phyloP scores from a whole-genome alignment of 2,329 filamentous ascomycete genomes.

The Colletotrichum zoysiae region DNA sequence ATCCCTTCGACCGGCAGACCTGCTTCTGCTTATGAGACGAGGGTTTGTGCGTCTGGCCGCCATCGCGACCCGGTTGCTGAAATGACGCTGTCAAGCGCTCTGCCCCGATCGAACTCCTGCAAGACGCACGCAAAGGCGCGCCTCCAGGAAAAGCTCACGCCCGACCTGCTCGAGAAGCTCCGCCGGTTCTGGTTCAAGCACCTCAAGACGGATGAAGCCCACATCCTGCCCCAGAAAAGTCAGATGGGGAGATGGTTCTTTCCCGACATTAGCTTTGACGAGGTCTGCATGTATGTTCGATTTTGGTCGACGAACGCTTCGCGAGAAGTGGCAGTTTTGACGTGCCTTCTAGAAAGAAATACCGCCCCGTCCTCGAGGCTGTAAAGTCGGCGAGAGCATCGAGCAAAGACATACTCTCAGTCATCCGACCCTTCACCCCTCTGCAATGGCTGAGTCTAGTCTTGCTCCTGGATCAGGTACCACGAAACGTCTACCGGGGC shows the following conservation, averaged over 20 bases:
- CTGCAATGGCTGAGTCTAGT: constrained; percentile 62
- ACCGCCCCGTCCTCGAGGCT: constrained; percentile 51
- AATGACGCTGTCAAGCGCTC: constrained; percentile 21
- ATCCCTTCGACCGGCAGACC: not conserved
- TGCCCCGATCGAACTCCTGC: constrained; percentile 36
- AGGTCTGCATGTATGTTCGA: constrained; percentile 51
- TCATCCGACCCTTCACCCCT: constrained; percentile 46
- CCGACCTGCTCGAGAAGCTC: constrained; percentile 48
- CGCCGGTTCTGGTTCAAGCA: constrained; percentile 57
- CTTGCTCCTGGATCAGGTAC: constrained; percentile 72
- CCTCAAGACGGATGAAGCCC: constrained; percentile 45
- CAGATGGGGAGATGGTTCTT: constrained; percentile 52
- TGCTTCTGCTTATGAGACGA: not conserved
- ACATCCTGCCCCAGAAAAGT: constrained; percentile 46
- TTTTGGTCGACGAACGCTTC: not conserved
- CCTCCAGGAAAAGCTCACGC: constrained; percentile 46
- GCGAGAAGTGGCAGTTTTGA: not conserved
- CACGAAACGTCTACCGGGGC: constrained; percentile 71
- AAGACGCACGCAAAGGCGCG: constrained; percentile 32
- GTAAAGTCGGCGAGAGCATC: constrained; percentile 47
- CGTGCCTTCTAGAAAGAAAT: constrained; percentile 46
- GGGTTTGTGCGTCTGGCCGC: not conserved
- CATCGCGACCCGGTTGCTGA: constrained; percentile 9
- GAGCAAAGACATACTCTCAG: constrained; percentile 48
- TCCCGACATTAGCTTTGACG: constrained; percentile 51